phyloP scores from a whole-genome alignment of 179 eudicot genomes.

The Camellia oleifera region DNA sequence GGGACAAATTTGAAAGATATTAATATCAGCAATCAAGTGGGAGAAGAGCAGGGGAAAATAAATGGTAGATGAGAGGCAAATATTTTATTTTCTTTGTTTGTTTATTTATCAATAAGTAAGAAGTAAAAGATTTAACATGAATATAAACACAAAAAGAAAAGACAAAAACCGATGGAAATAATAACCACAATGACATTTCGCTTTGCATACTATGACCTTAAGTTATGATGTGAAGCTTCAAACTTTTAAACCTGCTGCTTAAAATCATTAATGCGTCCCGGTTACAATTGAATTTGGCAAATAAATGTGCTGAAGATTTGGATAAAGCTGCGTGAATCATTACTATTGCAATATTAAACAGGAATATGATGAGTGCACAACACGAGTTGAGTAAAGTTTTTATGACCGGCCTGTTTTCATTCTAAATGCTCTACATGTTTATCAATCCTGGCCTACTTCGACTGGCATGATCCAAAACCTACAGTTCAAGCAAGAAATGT shows the following conservation, averaged over 20 bases:
- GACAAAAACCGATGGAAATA: background rate
- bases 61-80: slow-evolving; percentile 1
- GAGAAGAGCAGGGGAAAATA: background rate
- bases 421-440: too few relatives aligned
- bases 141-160: background rate
- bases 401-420: background rate
- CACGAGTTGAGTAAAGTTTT: background rate
- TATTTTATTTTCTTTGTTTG: background rate
- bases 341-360: background rate
- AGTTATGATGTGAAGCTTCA: background rate
- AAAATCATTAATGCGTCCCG: background rate
- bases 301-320: background rate
- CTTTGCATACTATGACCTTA: background rate
- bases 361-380: background rate
- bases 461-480: background rate
- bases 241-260: background rate
- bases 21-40: background rate
- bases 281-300: background rate
- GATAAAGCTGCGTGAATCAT: background rate
- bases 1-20: background rate
- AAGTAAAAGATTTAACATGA: background rate
- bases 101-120: background rate
- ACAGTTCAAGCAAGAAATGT: too few relatives aligned
- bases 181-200: background rate
- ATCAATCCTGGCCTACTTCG: too few relatives aligned